Evolutionary conservation across 208 protist species (phyloP).

Genomic region (Trypanosoma lewisi): DNA sequence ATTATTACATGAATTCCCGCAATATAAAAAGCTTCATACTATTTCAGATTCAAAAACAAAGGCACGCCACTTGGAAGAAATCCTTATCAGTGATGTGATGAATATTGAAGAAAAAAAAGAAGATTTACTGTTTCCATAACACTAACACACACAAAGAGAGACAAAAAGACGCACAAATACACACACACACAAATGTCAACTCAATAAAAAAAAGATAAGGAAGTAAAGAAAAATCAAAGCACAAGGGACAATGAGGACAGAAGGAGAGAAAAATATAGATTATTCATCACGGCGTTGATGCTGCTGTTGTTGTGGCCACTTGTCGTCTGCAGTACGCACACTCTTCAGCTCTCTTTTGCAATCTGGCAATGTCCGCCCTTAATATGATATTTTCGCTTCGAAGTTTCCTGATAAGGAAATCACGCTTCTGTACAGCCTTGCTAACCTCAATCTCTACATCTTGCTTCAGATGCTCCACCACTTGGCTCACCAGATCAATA

Average conservation of each 20-base stretch:
- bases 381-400: slow-evolving; percentile 46
- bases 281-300: not conserved
- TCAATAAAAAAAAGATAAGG: slow-evolving; percentile 10
- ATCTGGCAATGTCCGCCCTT: slow-evolving; percentile 4
- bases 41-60: too few species aligned
- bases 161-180: slow-evolving; percentile 2
- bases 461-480: slow-evolving; percentile 35
- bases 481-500: slow-evolving; percentile 26
- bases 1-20: too few species aligned
- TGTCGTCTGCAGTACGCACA: slow-evolving; percentile 4
- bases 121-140: not conserved
- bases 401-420: slow-evolving; percentile 38
- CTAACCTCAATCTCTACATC: slow-evolving; percentile 41
- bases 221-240: not conserved
- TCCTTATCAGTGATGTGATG: too few species aligned
- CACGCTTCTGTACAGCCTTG: slow-evolving; percentile 43
- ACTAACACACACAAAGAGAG: slow-evolving; percentile 12
- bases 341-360: slow-evolving; percentile 16
- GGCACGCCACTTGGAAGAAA: too few species aligned
- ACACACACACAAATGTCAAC: not conserved
- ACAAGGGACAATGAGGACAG: too few species aligned
- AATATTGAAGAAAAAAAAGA: too few species aligned
- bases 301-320: not conserved
- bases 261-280: not conserved
- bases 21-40: too few species aligned